A percentile compares a stretch with the other conserved stretches of the same genome.
phyloP scores from a whole-genome alignment of 2,329 filamentous ascomycete species.

The Talaromyces sp. region DNA sequence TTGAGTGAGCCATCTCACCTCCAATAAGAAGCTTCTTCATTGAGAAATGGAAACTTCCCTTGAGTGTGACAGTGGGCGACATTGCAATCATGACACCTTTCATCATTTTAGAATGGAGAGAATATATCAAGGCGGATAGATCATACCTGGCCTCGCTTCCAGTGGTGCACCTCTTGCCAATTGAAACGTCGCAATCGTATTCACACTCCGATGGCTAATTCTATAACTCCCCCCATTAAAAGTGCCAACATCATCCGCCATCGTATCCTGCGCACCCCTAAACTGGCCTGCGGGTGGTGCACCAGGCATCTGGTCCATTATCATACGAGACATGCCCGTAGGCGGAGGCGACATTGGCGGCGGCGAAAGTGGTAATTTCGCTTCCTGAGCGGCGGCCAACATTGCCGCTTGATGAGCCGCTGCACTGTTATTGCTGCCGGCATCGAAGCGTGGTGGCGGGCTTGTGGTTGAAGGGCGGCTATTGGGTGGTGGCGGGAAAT shows the following conservation, averaged over 20 bases:
- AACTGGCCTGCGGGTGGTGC: too few relatives aligned
- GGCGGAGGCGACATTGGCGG: slow-evolving; percentile 23
- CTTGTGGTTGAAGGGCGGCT: slow-evolving; percentile 11
- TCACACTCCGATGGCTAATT: slow-evolving; percentile 87
- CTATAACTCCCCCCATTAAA: slow-evolving; percentile 96
- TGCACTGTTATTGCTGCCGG: neutral
- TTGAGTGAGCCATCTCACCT: too few relatives aligned
- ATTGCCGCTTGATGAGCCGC: slow-evolving; percentile 52
- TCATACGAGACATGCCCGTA: slow-evolving; percentile 18
- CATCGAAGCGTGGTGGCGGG: slow-evolving; percentile 5
- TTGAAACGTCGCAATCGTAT: slow-evolving; percentile 87
- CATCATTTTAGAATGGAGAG: too few relatives aligned
- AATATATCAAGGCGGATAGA: too few relatives aligned
- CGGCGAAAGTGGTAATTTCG: slow-evolving; percentile 82
- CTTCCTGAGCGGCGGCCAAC: slow-evolving; percentile 85
- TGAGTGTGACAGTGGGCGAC: too few relatives aligned
- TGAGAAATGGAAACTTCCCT: too few relatives aligned
- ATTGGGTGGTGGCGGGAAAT: slow-evolving; percentile 13
- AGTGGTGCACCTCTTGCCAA: too few relatives aligned
- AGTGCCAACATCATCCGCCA: slow-evolving; percentile 81
- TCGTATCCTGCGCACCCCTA: slow-evolving; percentile 58
- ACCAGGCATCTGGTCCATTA: slow-evolving; percentile 10
- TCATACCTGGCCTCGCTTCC: too few relatives aligned
- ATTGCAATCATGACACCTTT: too few relatives aligned
- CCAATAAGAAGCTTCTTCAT: too few relatives aligned